Evolutionary conservation across 768 basidiomycete genomes (phyloP).

Genomic region (Mycena kentingensis): DNA sequence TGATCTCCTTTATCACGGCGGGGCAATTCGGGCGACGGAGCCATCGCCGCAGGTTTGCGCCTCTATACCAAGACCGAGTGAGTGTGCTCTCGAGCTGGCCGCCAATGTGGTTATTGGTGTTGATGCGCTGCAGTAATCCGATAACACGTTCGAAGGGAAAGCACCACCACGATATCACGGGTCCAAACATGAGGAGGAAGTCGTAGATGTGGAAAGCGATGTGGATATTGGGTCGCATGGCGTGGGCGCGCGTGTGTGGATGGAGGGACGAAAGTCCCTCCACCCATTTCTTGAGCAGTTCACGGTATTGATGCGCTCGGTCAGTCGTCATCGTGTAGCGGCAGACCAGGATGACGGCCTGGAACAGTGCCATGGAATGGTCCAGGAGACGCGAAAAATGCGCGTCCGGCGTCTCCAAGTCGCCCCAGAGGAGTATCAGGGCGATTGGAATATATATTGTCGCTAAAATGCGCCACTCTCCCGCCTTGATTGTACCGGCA

Average conservation of each 20-base stretch:
- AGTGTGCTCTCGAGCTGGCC: background rate
- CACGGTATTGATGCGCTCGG: slow-evolving; percentile 3
- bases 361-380: slow-evolving; percentile 30
- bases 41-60: slow-evolving; percentile 1
- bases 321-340: slow-evolving; percentile 10
- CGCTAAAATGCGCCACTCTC: slow-evolving; percentile 24
- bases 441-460: no score
- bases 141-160: slow-evolving; percentile 41
- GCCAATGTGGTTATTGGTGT: slow-evolving; percentile 33
- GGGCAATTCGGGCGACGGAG: slow-evolving; percentile 1
- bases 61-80: background rate
- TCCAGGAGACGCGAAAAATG: slow-evolving; percentile 16
- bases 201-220: slow-evolving; percentile 34
- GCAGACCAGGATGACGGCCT: slow-evolving; percentile 24
- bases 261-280: slow-evolving; percentile 22
- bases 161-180: slow-evolving; percentile 38
- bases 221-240: slow-evolving; percentile 27
- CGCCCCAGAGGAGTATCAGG: no score
- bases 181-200: slow-evolving; percentile 35
- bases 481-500: slow-evolving; percentile 29
- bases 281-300: slow-evolving; percentile 26
- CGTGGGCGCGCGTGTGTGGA: slow-evolving; percentile 18
- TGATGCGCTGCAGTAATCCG: slow-evolving; percentile 33
- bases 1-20: background rate
- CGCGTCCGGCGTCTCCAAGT: slow-evolving; percentile 17